Evolutionary conservation across 441 rosid genomes (phyloP), one percentile per base, ranked within the genome.

Genomic region (Pelargonium cotyledonis): DNA sequence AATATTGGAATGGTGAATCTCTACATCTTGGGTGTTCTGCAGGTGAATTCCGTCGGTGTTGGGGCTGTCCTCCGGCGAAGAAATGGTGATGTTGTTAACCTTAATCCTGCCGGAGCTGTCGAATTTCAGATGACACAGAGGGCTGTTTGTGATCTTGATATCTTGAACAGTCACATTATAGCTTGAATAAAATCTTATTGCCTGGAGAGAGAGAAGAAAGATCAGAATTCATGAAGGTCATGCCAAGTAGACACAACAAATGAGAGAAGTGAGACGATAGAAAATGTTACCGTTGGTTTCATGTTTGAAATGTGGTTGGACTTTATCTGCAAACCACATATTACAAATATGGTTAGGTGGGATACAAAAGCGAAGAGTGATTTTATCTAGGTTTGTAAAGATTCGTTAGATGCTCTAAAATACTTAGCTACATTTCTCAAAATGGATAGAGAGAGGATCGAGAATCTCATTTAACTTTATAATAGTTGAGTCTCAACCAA

Each of bases 11-110:
- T 90, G 89, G 9, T 82, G 84, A 65, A 92, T 92, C 79, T 90
- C 92, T n/a, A 89, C 94, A 51, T 90, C 84, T 70, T 76, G 80
- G 55, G 96, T 84, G 80, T 88, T 89, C 67, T 90, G 98, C 19
- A 90, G 85, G 80, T 90, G 98, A 77, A 92, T 92, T 2, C 96
- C 98, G 47, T 92, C 98, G 15, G 98, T 90, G 72, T 90, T 89
- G 60, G 95, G 91, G 75, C 96, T 90, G n/a, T 74, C 72, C 65
- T 73, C 82, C 4, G 96, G 98, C 1, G 98, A 87, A 68, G 81
- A 81, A 23, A 92, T 86, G 3, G 91, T 81, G 5, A 92, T 71
- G 71, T 92, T 90, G 57, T 83, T 63, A 49, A 92, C 81, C 64
- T 69, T 75, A 66, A 92, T 79, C 16, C 91, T 85, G 2, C 74